These are phyloP conservation scores for Avena insularis DNA, from an alignment of 176 grass and related monocot species.

Conservation along the genomic window DNA sequence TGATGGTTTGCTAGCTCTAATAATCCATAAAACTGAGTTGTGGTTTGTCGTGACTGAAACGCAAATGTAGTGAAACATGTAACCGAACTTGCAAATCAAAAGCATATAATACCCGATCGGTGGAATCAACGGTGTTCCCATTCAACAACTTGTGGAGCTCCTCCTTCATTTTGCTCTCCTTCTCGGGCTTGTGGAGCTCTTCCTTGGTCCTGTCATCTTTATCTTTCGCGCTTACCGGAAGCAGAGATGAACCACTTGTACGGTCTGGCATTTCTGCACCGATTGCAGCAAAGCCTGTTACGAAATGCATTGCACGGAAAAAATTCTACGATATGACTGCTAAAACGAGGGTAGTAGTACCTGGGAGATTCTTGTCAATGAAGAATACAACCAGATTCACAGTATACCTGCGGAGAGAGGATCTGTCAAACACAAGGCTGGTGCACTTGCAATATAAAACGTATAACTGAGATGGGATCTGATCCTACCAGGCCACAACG, in stretches of 20 bases:
- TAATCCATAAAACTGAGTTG: background rate
- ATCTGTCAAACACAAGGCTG: background rate
- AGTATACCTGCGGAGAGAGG: conserved; percentile 75
- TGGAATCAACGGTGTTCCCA: conserved; percentile 67
- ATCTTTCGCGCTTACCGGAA: conserved; percentile 78
- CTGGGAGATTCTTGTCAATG: conserved; percentile 86
- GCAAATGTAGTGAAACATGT: background rate
- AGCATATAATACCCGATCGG: conserved; percentile 68
- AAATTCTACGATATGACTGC: too few relatives aligned
- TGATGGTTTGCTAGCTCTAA: background rate
- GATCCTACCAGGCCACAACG: conserved; percentile 92
- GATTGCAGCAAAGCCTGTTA: conserved; percentile 29
- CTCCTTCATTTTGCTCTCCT: conserved; percentile 66
- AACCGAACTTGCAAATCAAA: too few relatives aligned
- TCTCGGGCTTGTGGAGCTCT: conserved; percentile 65
- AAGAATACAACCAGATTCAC: conserved; percentile 96
- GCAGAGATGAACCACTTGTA: conserved; percentile 66
- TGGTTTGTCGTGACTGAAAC: background rate
- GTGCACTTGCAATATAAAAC: background rate
- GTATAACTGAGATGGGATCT: conserved; percentile 10
- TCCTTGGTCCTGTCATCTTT: conserved; percentile 67
- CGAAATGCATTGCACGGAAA: background rate
- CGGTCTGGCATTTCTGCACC: conserved; percentile 91
- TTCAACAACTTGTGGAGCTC: conserved; percentile 79
- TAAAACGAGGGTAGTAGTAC: conserved; percentile 46